Base-by-base conservation (phyloP, 148 eudicot species). In the Rhododendron henanense region DNA sequence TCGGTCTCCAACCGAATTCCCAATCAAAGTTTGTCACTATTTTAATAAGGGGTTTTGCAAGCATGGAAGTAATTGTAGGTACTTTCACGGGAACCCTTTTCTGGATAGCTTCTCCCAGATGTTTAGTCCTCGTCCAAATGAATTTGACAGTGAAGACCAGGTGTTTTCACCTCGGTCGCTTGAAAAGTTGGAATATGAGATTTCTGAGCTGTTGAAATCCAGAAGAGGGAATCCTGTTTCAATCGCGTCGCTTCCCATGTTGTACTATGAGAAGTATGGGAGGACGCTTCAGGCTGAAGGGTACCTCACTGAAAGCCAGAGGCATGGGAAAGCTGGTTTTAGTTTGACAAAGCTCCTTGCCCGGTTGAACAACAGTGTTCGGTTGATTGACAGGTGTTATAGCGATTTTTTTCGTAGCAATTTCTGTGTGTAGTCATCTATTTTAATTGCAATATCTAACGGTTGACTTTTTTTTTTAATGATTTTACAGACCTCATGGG, bases 21-120 rank as follows among this genome's bases (percentile, higher is more conserved):
- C 95, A 10, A 83, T 88, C 7, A 96, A 96, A 90, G 87, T 88
- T 41, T 96, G 99, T 86, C 97, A 92, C 85, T 96, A 94, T 75
- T 95, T 90, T 87, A 92, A 76, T 80, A 95, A 91, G 86, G 99
- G 99, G 13, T 92, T 87, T 69, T 95, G 99, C 78, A 96, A 91
- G 92, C 96, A 96, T 85, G 99, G 97, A 71, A 91, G 82, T 80
- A 92, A 86, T 44, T 96, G 99, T 82, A 89, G 97, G 88, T 96
- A 90, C 85, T 79, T 90, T 37, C 98, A 96, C 81, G 97, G 93
- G 16, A 84, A 89, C 33, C 71, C 89, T 5, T 81, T 87, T 69
- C 87, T 86, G 2, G 94, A 91, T 65, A 89, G 81, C 82, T 88
- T 84, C 47, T 81, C 91, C 2, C 88, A 86, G 44, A 19, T 87